Evolutionary conservation across 192 early-diverging fungal species (phyloP).

Genomic region (Paraglomus brasilianum): DNA sequence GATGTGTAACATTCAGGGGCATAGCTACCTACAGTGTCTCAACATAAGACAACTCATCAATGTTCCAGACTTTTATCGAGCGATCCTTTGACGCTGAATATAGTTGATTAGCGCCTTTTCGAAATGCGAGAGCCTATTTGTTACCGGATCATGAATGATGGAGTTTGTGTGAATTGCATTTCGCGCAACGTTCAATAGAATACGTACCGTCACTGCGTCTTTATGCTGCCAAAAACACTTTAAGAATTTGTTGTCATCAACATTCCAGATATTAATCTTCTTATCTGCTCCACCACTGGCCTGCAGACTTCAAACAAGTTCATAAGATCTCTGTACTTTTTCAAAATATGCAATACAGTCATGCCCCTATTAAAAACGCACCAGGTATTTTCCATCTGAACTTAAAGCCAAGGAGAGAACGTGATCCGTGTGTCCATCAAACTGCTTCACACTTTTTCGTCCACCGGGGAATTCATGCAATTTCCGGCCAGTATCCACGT

Average conservation of each 20-base stretch:
- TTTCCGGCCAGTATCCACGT: constrained; percentile 65
- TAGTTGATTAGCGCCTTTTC: constrained; percentile 74
- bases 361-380: too few relatives aligned
- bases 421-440: constrained; percentile 71
- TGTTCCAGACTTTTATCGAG: constrained; percentile 96
- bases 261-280: constrained; percentile 89
- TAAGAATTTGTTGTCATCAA: constrained; percentile 70
- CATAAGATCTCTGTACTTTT: too few relatives aligned
- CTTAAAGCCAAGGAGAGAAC: constrained; percentile 73
- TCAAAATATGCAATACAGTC: too few relatives aligned
- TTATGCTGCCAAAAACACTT: constrained; percentile 86
- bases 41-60: constrained; percentile 86
- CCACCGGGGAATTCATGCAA: constrained; percentile 71
- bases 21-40: constrained; percentile 68
- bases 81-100: constrained; percentile 91
- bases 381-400: constrained; percentile 66
- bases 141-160: background rate
- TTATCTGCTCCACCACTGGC: constrained; percentile 90
- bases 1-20: background rate
- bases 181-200: background rate
- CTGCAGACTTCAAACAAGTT: too few relatives aligned
- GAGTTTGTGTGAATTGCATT: background rate
- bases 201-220: constrained; percentile 75
- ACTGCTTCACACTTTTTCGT: constrained; percentile 62
- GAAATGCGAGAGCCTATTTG: constrained; percentile 74